Evolutionary conservation across 495 filamentous ascomycete genomes (phyloP).

Genomic region (Aspergillus avenaceus): DNA sequence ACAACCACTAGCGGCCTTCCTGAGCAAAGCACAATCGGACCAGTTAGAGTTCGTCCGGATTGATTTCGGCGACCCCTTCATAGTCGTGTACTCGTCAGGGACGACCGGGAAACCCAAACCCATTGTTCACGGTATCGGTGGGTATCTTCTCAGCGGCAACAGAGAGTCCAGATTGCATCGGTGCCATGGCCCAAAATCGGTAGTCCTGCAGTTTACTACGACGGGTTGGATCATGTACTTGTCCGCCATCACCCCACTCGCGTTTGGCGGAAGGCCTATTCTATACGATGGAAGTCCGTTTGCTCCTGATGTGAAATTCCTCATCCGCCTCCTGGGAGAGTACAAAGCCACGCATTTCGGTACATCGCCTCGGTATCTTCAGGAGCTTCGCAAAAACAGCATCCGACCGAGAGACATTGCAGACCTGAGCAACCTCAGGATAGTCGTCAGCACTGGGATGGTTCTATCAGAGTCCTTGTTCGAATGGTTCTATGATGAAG

Average conservation of each 20-base stretch:
- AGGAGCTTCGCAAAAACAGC: conserved; percentile 58
- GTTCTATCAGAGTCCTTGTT: conserved; percentile 68
- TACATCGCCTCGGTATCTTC: conserved; percentile 70
- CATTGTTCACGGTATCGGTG: conserved; percentile 67
- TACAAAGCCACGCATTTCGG: conserved; percentile 53
- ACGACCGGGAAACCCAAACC: conserved; percentile 72
- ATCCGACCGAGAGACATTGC: conserved; percentile 55
- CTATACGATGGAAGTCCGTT: conserved; percentile 78
- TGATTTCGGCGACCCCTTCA: conserved; percentile 62
- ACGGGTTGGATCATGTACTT: conserved; percentile 88
- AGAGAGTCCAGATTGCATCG: conserved; percentile 63
- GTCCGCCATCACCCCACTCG: conserved; percentile 45
- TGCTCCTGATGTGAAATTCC: conserved; percentile 56
- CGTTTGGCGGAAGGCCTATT: conserved; percentile 53
- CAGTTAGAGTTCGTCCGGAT: conserved; percentile 54
- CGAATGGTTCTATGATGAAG: conserved; percentile 76
- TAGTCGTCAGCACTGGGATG: conserved; percentile 71
- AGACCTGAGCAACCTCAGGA: conserved; percentile 54
- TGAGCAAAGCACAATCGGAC: conserved; percentile 46
- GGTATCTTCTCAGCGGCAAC: conserved; percentile 48
- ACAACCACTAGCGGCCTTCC: conserved; percentile 49
- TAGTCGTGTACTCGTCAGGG: conserved; percentile 67
- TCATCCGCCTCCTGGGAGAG: conserved; percentile 51
- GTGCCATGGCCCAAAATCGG: conserved; percentile 40
- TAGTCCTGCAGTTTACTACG: conserved; percentile 54